phyloP scores from a whole-genome alignment of 345 rosid genomes.

The Arabis alpina region DNA sequence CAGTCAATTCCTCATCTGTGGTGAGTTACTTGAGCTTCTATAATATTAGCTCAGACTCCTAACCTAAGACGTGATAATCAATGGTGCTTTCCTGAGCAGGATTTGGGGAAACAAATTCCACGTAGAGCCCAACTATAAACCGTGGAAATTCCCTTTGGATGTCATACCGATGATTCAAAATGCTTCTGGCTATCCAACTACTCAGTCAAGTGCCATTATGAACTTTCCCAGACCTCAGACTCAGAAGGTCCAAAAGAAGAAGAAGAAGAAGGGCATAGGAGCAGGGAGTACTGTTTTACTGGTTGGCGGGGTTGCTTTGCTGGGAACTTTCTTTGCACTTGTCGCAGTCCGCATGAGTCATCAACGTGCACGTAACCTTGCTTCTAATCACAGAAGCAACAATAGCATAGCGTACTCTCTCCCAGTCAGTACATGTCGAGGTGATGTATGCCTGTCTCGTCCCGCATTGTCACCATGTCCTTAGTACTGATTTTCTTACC shows the following conservation, averaged over 20 bases:
- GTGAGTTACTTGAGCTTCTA: constrained; percentile 46
- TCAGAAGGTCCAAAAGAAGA: constrained; percentile 43
- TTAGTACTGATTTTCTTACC: constrained; percentile 24
- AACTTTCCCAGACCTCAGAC: constrained; percentile 51
- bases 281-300: constrained; percentile 59
- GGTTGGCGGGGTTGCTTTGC: constrained; percentile 65
- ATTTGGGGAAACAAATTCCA: constrained; percentile 80
- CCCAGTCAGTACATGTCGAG: constrained; percentile 54
- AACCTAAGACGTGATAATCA: constrained; percentile 8
- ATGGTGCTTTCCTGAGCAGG: constrained; percentile 52
- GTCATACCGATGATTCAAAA: constrained; percentile 51
- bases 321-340: constrained; percentile 61
- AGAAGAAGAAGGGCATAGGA: constrained; percentile 57
- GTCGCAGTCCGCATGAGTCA: constrained; percentile 49
- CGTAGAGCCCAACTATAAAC: constrained; percentile 54
- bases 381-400: constrained; percentile 45
- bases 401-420: constrained; percentile 50
- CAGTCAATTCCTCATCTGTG: constrained; percentile 79
- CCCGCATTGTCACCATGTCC: constrained; percentile 20
- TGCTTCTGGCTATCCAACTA: constrained; percentile 61
- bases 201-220: constrained; percentile 76
- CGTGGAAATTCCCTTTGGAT: constrained; percentile 78
- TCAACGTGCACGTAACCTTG: constrained; percentile 45
- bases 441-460: constrained; percentile 45
- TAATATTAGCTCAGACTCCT: constrained; percentile 9